Conservation (phyloP, 768 basidiomycete species). For the Suillus decipiens region DNA sequence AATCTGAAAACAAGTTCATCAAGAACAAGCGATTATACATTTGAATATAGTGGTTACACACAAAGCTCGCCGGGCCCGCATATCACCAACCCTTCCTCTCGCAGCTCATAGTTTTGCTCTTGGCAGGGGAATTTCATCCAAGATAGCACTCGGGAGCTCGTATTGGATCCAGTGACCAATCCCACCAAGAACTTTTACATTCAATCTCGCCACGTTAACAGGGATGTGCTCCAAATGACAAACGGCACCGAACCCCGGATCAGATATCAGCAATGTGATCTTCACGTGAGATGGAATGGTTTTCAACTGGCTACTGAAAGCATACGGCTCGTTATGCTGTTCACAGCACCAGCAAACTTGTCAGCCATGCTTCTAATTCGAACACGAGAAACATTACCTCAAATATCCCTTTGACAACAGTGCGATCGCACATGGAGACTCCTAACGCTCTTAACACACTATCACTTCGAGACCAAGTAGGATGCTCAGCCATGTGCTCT, state of each 20-base stretch:
- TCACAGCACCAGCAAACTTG: background rate
- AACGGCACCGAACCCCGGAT: background rate
- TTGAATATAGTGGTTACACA: background rate
- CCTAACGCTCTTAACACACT: conserved; percentile 1
- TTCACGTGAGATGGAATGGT: conserved; percentile 1
- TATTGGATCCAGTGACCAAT: conserved; percentile 23
- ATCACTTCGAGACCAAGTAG: conserved; percentile 4
- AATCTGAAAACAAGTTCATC: background rate
- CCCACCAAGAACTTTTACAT: conserved; percentile 11
- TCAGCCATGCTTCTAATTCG: background rate
- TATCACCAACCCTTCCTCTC: background rate
- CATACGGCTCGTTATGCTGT: conserved; percentile 8
- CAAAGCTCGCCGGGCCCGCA: background rate
- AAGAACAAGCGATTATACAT: background rate
- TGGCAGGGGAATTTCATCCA: conserved; percentile 8
- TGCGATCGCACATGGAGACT: conserved; percentile 6
- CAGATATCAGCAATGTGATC: conserved; percentile 2
- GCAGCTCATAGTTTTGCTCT: background rate
- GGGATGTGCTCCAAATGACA: conserved; percentile 6
- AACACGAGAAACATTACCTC: background rate
- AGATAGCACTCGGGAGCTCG: conserved; percentile 15
- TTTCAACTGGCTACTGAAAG: conserved; percentile 6
- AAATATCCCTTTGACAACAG: background rate
- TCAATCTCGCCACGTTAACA: conserved; percentile 8
- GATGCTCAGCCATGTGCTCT: conserved; percentile 2